Evolutionary conservation across 768 basidiomycete species (phyloP), one percentile per base, ranked within the genome.

Genomic region (Pleurotus pulmonarius): DNA sequence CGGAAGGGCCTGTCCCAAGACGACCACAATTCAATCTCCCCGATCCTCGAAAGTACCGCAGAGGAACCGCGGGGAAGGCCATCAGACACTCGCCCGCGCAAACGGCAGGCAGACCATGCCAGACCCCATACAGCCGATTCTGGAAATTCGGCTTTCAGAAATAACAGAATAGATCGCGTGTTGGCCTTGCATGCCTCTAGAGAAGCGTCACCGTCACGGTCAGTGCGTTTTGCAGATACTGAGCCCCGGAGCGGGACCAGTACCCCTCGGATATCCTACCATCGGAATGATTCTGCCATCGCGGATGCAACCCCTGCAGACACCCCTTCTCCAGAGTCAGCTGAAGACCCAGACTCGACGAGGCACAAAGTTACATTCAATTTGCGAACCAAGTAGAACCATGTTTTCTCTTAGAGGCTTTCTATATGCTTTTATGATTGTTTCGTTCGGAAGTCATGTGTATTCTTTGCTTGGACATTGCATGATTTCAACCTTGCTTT

Each of bases 171-270:
- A 22, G 59, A 66, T 16, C 60, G 57, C 26, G 48, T 66, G 43
- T 58, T 55, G 49, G 59, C 34, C 12, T 43, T 43, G 44, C 56
- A 59, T n/a, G 34, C 52, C 26, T 61, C 60, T 15, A 58, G 67
- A 18, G 68, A 69, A 3, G 55, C 58, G 22, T 70, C 69, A 18
- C 69, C 69, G 0, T 59, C 68, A 46, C 64, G 69, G 26, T 70
- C 68, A 8, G 63, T 70, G 43, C 62, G 68, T 2, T 69, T 70
- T 46, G 66, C 61, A 18, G 67, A 68, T 58, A 61, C 58, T 1
- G 38, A 39, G 37, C 58, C 46, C 3, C 38, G 52, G 48, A 65
- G 63, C 43, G 64, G 64, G 37, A 24, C 61, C 37, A 61, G 44
- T 29, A 62, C 65, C 46, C 64, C 65, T 45, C 51, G 41, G 11